Evolutionary conservation across 1,139 yeast species (phyloP).

Genomic region (Saccharomyces hybrid): DNA sequence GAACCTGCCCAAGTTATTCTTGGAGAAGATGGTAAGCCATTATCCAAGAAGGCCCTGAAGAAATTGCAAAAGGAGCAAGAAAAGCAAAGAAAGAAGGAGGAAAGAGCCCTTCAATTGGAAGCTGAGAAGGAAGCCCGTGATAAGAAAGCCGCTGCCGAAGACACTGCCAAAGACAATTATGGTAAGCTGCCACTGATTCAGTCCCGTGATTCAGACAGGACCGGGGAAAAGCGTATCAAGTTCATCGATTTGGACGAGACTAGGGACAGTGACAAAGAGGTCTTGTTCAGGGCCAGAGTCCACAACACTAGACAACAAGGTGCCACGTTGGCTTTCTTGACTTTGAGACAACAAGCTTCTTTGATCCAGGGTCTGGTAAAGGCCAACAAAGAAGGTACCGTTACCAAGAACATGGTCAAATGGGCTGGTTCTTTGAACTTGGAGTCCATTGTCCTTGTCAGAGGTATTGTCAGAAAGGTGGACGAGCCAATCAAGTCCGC

Average conservation of each 20-base stretch:
- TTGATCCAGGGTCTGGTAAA: slow-evolving; percentile 80
- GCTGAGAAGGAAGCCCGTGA: slow-evolving; percentile 74
- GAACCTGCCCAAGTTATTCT: slow-evolving; percentile 31
- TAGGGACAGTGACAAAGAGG: slow-evolving; percentile 68
- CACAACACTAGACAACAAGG: slow-evolving; percentile 94
- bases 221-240: slow-evolving; percentile 52
- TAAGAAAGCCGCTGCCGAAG: slow-evolving; percentile 49
- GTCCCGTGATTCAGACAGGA: slow-evolving; percentile 44
- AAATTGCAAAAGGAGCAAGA: slow-evolving; percentile 90
- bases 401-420: slow-evolving; percentile 93
- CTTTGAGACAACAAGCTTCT: slow-evolving; percentile 82
- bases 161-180: slow-evolving; percentile 80
- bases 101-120: slow-evolving; percentile 82
- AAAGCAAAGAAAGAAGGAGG: slow-evolving; percentile 89
- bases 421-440: slow-evolving; percentile 83
- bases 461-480: slow-evolving; percentile 77
- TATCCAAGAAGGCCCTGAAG: slow-evolving; percentile 91
- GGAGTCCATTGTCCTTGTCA: slow-evolving; percentile 87
- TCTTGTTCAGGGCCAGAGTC: slow-evolving; percentile 85
- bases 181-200: slow-evolving; percentile 87
- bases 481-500: slow-evolving; percentile 86
- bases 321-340: slow-evolving; percentile 84
- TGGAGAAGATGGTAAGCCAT: slow-evolving; percentile 86
- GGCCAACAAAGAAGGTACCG: slow-evolving; percentile 44
- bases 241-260: slow-evolving; percentile 47